Base-by-base conservation (phyloP, 2,329 filamentous ascomycete genomes). In the Penicillium occitanis region DNA sequence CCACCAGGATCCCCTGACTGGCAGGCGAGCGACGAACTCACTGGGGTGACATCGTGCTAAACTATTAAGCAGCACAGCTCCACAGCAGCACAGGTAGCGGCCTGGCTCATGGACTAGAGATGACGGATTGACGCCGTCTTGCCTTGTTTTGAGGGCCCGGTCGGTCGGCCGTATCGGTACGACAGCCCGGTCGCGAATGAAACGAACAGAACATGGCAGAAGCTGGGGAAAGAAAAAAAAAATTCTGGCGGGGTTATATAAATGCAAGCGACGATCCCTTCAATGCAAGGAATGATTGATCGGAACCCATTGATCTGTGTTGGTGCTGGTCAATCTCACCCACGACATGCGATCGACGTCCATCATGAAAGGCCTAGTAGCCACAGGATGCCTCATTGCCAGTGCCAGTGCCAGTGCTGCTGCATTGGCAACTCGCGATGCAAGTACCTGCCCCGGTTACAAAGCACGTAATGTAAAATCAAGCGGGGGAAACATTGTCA, bases 401-500 rank as follows among this genome's bases (percentile, higher is more conserved):
- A 59, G 48, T 28, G 65, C 65, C 17, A 59, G 58, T 61, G 65
- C 65, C 17, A 59, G 58, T 61, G 65, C 65, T 33, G 65, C 65
- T 7, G 48, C 65, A 53, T 28, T 64, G 61, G 48, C 57, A 35
- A 59, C 13, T 55, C 65, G 70, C 2, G 61, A 69, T 3, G 60
- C 65, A 22, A 25, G 48, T 40, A 53, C 65, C 17, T 81, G 78
- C 59, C 77, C 79, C 19, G 78, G 78, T 10, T 81, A 81, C 66
- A 75, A 71, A 40, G 77, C 74, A 40, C 71, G 70, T 14, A 78
- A 79, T 68, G 69, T 80, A 25, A 69, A 74, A 30, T 90, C 86
- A 0, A 50, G 19, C 8, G 48, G 62, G 7, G 62, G 51, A 17
- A 42, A 22, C 8, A 53, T 67, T 44, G 58, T 67, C 44, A 65